Evolutionary conservation across 2,329 filamentous ascomycete genomes (phyloP).

Genomic region (Diaporthe humulicola): DNA sequence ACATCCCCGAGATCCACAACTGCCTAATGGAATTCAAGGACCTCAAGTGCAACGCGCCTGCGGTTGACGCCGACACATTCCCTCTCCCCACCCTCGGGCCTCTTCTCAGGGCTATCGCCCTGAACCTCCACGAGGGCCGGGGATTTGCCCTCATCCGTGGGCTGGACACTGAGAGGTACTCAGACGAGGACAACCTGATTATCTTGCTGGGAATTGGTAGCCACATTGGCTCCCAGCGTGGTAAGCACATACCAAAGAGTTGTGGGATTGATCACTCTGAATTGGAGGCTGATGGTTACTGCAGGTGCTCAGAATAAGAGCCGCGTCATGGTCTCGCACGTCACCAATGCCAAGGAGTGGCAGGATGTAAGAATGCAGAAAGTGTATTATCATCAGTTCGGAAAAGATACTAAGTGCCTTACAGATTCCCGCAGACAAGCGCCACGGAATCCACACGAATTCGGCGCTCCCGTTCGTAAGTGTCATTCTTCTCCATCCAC

Average conservation of each 20-base stretch:
- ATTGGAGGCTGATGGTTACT: not conserved
- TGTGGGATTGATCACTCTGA: not conserved
- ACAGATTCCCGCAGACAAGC: constrained; percentile 53
- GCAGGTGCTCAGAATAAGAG: constrained; percentile 61
- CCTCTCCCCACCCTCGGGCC: constrained; percentile 53
- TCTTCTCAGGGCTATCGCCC: constrained; percentile 51
- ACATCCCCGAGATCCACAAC: constrained; percentile 44
- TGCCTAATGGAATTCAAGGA: constrained; percentile 48
- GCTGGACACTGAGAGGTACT: constrained; percentile 60
- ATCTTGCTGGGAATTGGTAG: constrained; percentile 69
- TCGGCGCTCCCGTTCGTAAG: constrained; percentile 56
- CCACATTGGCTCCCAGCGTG: constrained; percentile 59
- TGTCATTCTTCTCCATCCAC: not conserved
- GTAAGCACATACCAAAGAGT: not conserved
- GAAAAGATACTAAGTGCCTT: not conserved
- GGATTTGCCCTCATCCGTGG: constrained; percentile 70
- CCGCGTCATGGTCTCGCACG: constrained; percentile 62
- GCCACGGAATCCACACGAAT: constrained; percentile 65
- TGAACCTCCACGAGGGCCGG: constrained; percentile 54
- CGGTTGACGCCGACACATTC: constrained; percentile 55
- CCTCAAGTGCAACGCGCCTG: constrained; percentile 44
- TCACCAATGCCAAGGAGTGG: constrained; percentile 62
- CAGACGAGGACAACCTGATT: constrained; percentile 65
- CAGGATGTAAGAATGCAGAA: constrained; percentile 39
- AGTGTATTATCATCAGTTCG: accelerated